phyloP scores from a whole-genome alignment of 2,329 filamentous ascomycete species.

The Ilyonectria sp. region DNA sequence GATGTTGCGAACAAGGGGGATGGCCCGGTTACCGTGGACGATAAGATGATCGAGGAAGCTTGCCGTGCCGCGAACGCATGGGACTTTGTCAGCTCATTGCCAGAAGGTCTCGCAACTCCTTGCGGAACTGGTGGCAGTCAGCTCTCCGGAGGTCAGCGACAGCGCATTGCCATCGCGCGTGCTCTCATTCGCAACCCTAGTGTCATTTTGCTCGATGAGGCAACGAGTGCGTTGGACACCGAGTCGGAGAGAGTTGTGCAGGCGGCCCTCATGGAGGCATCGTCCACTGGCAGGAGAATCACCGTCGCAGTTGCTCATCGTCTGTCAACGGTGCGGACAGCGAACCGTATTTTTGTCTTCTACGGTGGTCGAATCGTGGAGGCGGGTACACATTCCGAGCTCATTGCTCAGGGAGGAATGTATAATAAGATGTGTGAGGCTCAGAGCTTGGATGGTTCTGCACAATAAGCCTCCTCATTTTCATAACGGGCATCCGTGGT shows the following conservation, averaged over 20 bases:
- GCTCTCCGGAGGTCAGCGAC: conserved; percentile 13
- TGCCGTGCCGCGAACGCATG: conserved; percentile 63
- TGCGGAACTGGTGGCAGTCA: conserved; percentile 6
- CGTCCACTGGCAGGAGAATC: not conserved
- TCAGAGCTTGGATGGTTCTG: not conserved
- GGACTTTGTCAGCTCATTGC: conserved; percentile 56
- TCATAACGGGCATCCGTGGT: not conserved
- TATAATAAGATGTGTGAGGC: conserved; percentile 1
- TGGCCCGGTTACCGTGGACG: conserved; percentile 11
- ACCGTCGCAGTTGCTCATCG: conserved; percentile 16
- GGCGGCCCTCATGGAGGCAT: not conserved
- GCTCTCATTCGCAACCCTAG: conserved; percentile 3
- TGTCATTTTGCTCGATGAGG: conserved; percentile 13
- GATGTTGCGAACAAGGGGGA: conserved; percentile 24
- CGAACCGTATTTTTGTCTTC: not conserved
- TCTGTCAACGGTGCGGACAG: not conserved
- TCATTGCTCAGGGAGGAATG: not conserved
- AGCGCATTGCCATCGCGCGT: conserved; percentile 11
- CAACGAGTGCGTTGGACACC: conserved; percentile 8
- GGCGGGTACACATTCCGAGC: not conserved
- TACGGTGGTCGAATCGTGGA: conserved; percentile 1
- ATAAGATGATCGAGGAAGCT: conserved; percentile 56
- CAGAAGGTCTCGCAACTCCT: conserved; percentile 16
- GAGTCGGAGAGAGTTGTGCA: conserved; percentile 16
- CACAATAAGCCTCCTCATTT: not conserved